Evolutionary conservation across 2,329 filamentous ascomycete species (phyloP).

Genomic region (Orbilia javanica): DNA sequence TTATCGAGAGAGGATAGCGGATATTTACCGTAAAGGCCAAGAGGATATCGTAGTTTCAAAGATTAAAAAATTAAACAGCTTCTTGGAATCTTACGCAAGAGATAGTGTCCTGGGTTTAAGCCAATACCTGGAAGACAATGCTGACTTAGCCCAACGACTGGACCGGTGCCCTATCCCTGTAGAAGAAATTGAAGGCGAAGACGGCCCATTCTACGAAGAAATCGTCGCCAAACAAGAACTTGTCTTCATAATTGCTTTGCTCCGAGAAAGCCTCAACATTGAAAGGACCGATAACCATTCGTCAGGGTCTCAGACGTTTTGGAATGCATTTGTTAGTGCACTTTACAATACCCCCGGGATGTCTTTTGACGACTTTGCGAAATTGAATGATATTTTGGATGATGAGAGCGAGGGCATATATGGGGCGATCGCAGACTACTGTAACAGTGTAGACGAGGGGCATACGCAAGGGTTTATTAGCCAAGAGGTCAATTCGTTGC

Average conservation of each 20-base stretch:
- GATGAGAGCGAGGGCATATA: slow-evolving; percentile 37
- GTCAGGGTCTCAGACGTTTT: not conserved
- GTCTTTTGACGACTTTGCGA: slow-evolving; percentile 23
- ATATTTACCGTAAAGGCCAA: slow-evolving; percentile 45
- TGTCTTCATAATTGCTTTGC: slow-evolving; percentile 26
- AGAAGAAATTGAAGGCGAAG: slow-evolving; percentile 17
- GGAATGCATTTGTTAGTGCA: slow-evolving; percentile 4
- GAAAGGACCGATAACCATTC: not conserved
- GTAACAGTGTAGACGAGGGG: not conserved
- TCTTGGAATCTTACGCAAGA: slow-evolving; percentile 27
- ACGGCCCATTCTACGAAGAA: slow-evolving; percentile 8
- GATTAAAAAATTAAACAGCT: slow-evolving; percentile 33
- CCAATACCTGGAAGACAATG: slow-evolving; percentile 28
- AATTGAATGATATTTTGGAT: slow-evolving; percentile 8
- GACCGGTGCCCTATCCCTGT: slow-evolving; percentile 29
- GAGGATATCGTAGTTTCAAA: slow-evolving; percentile 48
- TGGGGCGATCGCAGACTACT: slow-evolving; percentile 39
- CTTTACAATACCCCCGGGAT: not conserved
- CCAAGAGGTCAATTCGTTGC: not conserved
- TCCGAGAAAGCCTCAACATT: slow-evolving; percentile 20
- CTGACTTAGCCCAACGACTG: not conserved
- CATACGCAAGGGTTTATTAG: not conserved
- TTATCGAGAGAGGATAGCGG: slow-evolving; percentile 12
- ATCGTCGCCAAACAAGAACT: slow-evolving; percentile 37
- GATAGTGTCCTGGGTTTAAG: not conserved